Evolutionary conservation across 1,284 basidiomycete genomes (phyloP).

Genomic region (Tilletia indica): DNA sequence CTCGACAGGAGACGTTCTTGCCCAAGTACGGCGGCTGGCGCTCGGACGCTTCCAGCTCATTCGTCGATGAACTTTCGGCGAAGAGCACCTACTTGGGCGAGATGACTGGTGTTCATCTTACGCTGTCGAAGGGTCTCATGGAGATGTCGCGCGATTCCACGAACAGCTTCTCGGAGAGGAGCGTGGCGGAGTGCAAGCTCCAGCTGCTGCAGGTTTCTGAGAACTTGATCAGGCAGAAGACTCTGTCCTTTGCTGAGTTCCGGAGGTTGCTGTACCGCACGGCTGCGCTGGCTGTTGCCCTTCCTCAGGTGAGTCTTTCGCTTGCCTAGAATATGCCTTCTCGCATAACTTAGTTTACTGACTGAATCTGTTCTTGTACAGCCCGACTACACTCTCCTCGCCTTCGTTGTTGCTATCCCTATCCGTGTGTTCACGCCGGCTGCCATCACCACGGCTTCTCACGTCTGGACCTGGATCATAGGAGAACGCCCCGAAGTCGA

Average conservation of each 20-base stretch:
- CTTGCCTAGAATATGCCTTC: background rate
- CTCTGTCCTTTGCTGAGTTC: slow-evolving; percentile 64
- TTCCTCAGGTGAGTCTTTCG: slow-evolving; percentile 26
- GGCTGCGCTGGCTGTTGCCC: slow-evolving; percentile 61
- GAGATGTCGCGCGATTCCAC: slow-evolving; percentile 66
- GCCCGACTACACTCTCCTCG: slow-evolving; percentile 80
- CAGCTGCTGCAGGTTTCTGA: slow-evolving; percentile 70
- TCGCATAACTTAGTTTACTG: background rate
- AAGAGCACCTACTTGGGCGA: slow-evolving; percentile 64
- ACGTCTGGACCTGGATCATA: slow-evolving; percentile 96
- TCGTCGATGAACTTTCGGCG: slow-evolving; percentile 45
- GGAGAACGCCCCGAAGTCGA: slow-evolving; percentile 76
- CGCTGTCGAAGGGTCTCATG: slow-evolving; percentile 60
- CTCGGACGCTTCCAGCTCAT: slow-evolving; percentile 49
- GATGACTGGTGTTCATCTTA: slow-evolving; percentile 73
- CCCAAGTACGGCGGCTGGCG: slow-evolving; percentile 55
- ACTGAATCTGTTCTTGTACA: background rate
- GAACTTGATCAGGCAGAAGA: slow-evolving; percentile 54
- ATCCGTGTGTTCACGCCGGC: slow-evolving; percentile 85
- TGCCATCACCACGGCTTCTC: slow-evolving; percentile 79
- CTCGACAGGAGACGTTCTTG: slow-evolving; percentile 37
- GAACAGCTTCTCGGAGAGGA: slow-evolving; percentile 61
- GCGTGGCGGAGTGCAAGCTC: slow-evolving; percentile 68
- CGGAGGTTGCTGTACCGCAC: slow-evolving; percentile 83
- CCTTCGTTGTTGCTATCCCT: slow-evolving; percentile 82